phyloP scores from a whole-genome alignment of 2,329 filamentous ascomycete species.

The Fusarium redolens region DNA sequence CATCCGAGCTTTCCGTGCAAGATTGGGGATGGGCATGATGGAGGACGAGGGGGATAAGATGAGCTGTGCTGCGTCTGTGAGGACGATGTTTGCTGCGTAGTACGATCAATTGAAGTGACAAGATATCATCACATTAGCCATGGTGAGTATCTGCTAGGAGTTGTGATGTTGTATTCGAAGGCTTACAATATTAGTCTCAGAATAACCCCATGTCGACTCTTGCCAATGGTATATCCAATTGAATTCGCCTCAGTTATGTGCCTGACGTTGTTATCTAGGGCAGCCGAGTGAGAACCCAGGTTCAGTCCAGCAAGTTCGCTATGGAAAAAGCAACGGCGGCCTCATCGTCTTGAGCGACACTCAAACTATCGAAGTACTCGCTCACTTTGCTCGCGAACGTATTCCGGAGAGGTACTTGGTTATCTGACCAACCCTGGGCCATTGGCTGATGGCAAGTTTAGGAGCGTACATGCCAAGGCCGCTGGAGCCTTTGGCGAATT shows the following conservation, averaged over 20 bases:
- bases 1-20: background rate
- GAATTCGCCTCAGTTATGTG: rapidly evolving
- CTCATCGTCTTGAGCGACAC: slow-evolving; percentile 62
- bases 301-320: slow-evolving; percentile 38
- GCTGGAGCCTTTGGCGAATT: slow-evolving; percentile 24
- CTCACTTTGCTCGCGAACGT: slow-evolving; percentile 68
- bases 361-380: slow-evolving; percentile 65
- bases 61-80: background rate
- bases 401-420: slow-evolving; percentile 62
- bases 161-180: rapidly evolving
- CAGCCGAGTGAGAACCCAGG: slow-evolving; percentile 42
- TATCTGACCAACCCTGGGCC: rapidly evolving
- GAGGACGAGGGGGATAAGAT: background rate
- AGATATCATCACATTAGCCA: background rate
- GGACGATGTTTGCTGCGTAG: rapidly evolving
- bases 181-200: background rate
- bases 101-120: background rate
- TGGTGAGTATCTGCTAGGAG: background rate
- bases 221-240: slow-evolving; percentile 16
- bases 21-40: background rate
- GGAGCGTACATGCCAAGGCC: slow-evolving; percentile 25
- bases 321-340: slow-evolving; percentile 48
- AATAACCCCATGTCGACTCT: slow-evolving; percentile 20
- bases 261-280: slow-evolving; percentile 16
- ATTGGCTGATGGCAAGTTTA: background rate